These are phyloP conservation scores for Vaccinium myrtillus DNA, from an alignment of 148 eudicot genomes.

Conservation along the genomic window DNA sequence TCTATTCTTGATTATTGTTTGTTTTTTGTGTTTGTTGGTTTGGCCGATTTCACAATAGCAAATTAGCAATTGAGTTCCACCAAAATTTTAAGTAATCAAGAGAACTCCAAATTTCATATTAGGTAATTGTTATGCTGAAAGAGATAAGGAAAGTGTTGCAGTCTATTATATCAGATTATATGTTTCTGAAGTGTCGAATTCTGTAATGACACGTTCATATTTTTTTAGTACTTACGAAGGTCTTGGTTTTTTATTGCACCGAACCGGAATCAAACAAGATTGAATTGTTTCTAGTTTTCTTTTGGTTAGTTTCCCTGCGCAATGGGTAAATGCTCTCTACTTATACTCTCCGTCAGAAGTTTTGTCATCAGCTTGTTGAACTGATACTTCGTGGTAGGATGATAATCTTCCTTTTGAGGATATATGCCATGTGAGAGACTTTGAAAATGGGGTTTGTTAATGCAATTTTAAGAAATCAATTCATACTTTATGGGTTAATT, in stretches of 20 bases:
- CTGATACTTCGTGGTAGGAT: neutral
- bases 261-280: neutral
- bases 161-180: neutral
- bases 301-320: neutral
- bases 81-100: neutral
- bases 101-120: neutral
- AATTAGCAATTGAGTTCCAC: neutral
- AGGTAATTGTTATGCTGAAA: neutral
- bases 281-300: slow-evolving; percentile 5
- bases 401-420: slow-evolving; percentile 4
- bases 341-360: neutral
- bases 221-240: neutral
- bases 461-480: neutral
- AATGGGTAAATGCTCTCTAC: neutral
- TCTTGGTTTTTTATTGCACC: too few relatives aligned
- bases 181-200: neutral
- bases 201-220: neutral
- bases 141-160: neutral
- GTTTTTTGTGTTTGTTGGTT: too few relatives aligned
- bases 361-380: neutral
- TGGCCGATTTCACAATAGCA: too few relatives aligned
- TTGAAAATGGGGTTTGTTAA: neutral
- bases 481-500: neutral
- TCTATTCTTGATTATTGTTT: too few relatives aligned
- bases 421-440: neutral